Conservation (phyloP, 768 basidiomycete genomes). For the Boletus subcaerulescens region DNA sequence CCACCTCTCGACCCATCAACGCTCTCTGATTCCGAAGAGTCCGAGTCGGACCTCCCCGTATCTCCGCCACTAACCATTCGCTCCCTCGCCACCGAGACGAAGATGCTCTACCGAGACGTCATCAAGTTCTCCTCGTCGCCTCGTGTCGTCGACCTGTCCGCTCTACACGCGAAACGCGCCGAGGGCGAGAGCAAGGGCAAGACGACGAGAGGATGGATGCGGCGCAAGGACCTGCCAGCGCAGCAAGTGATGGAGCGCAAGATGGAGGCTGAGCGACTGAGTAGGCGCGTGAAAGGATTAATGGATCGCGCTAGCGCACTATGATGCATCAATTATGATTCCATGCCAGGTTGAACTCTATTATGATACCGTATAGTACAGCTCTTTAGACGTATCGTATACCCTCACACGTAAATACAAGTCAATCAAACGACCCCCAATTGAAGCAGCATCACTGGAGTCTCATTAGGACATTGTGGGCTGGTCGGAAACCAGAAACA, state of each 20-base stretch:
- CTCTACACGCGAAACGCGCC: slow-evolving; percentile 48
- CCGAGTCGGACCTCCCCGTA: slow-evolving; percentile 48
- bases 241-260: slow-evolving; percentile 78
- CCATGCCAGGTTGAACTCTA: too few species aligned
- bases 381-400: too few species aligned
- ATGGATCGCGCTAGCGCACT: slow-evolving; percentile 55
- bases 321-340: not conserved
- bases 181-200: slow-evolving; percentile 46
- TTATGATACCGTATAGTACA: too few species aligned
- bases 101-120: slow-evolving; percentile 84
- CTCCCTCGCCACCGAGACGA: slow-evolving; percentile 77
- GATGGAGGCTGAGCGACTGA: slow-evolving; percentile 70
- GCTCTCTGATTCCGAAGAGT: slow-evolving; percentile 63
- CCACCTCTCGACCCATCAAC: slow-evolving; percentile 67
- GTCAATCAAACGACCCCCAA: too few species aligned
- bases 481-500: too few species aligned
- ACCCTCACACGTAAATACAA: too few species aligned
- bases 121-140: slow-evolving; percentile 81
- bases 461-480: too few species aligned
- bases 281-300: slow-evolving; percentile 65
- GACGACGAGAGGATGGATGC: slow-evolving; percentile 65
- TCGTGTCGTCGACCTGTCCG: slow-evolving; percentile 81
- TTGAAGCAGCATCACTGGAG: too few species aligned
- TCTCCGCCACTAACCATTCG: slow-evolving; percentile 52
- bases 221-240: slow-evolving; percentile 75